phyloP scores from a whole-genome alignment of 2,329 filamentous ascomycete genomes.

The Sporothrix variecibatus region DNA sequence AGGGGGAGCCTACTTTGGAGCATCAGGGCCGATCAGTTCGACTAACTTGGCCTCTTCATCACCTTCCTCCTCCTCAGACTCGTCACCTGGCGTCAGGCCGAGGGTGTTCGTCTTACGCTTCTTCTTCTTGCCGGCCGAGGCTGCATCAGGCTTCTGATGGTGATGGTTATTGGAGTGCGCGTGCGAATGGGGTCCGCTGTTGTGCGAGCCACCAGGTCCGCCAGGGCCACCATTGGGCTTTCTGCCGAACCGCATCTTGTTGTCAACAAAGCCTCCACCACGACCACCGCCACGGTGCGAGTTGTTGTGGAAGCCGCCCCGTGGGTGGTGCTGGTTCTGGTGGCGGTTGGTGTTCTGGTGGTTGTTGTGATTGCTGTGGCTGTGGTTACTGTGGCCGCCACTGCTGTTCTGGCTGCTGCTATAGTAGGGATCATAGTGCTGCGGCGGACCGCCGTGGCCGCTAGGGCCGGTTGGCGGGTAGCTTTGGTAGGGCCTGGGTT shows the following conservation, averaged over 20 bases:
- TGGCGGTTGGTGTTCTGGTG: slow-evolving; percentile 37
- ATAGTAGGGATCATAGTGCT: slow-evolving; percentile 38
- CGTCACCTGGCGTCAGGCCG: slow-evolving; percentile 68
- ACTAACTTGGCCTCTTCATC: slow-evolving; percentile 67
- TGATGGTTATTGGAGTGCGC: slow-evolving; percentile 39
- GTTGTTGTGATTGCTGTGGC: slow-evolving; percentile 31
- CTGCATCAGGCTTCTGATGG: slow-evolving; percentile 55
- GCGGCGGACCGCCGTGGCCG: slow-evolving; percentile 33
- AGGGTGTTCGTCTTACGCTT: slow-evolving; percentile 72
- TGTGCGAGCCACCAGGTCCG: neutral
- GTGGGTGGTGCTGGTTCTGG: slow-evolving; percentile 42
- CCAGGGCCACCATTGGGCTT: slow-evolving; percentile 15
- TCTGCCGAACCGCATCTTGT: slow-evolving; percentile 42
- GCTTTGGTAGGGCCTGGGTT: slow-evolving; percentile 39
- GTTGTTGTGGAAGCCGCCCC: slow-evolving; percentile 43
- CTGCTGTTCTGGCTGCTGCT: slow-evolving; percentile 34
- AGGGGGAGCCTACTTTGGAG: slow-evolving; percentile 52
- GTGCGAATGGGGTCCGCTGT: slow-evolving; percentile 26
- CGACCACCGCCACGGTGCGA: slow-evolving; percentile 36
- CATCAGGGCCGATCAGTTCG: slow-evolving; percentile 58
- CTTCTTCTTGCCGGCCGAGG: slow-evolving; percentile 63
- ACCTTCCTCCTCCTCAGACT: slow-evolving; percentile 66
- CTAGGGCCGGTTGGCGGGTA: slow-evolving; percentile 43
- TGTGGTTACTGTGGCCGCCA: neutral
- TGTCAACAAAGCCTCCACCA: slow-evolving; percentile 44